Conservation (phyloP, 2,329 filamentous ascomycete species). For the Harringtonia lauricola region DNA sequence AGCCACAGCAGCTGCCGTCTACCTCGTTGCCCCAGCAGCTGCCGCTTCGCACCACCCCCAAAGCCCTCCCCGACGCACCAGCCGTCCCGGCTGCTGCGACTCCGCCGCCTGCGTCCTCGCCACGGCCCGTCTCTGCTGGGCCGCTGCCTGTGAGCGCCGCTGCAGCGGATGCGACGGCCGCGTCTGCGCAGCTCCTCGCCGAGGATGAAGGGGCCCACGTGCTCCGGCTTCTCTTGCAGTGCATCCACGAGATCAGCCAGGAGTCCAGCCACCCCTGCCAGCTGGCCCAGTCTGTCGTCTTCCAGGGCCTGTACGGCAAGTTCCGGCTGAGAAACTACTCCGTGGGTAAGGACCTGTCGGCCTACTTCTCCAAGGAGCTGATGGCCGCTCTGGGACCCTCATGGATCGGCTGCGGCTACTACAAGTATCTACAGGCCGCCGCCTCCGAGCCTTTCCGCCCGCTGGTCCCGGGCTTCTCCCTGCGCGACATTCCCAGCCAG, state of each 20-base stretch:
- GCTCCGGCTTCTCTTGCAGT: slow-evolving; percentile 6
- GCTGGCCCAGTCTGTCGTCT: slow-evolving; percentile 18
- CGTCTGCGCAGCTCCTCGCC: not conserved
- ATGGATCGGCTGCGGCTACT: slow-evolving; percentile 22
- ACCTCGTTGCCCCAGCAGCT: not conserved
- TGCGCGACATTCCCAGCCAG: slow-evolving; percentile 13
- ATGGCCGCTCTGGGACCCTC: slow-evolving; percentile 21
- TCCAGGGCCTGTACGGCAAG: slow-evolving; percentile 22
- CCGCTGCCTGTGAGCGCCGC: not conserved
- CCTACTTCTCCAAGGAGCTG: slow-evolving; percentile 32
- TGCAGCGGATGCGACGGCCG: not conserved
- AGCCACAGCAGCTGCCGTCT: not conserved
- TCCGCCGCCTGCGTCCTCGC: too few relatives aligned
- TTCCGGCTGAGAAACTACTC: slow-evolving; percentile 29
- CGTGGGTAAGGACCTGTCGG: slow-evolving; percentile 26
- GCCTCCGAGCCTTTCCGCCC: slow-evolving; percentile 17
- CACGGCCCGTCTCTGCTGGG: too few relatives aligned
- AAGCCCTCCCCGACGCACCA: not conserved
- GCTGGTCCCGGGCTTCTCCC: slow-evolving; percentile 14
- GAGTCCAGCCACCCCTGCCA: slow-evolving; percentile 16
- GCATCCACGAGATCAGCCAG: slow-evolving; percentile 18
- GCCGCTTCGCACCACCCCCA: not conserved
- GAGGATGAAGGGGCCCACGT: not conserved
- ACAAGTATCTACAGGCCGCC: slow-evolving; percentile 21
- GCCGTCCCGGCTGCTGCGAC: not conserved